phyloP scores from a whole-genome alignment of 2,329 filamentous ascomycete species.

The Blastomyces emzantsi region DNA sequence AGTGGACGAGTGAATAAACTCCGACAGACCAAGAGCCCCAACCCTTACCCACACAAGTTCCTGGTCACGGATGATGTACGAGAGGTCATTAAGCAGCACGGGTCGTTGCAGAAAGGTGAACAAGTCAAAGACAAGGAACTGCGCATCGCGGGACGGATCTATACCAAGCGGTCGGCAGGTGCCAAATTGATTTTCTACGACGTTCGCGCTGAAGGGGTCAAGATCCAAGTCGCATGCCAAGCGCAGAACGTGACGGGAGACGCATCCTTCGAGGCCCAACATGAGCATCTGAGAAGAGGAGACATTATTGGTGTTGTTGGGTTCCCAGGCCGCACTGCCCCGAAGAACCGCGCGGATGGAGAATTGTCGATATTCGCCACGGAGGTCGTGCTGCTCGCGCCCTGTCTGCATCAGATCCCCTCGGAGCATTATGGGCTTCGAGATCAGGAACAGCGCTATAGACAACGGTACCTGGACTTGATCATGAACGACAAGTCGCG shows the following conservation, averaged over 20 bases:
- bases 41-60: slow-evolving; percentile 94
- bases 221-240: slow-evolving; percentile 89
- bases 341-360: slow-evolving; percentile 79
- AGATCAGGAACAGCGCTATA: slow-evolving; percentile 86
- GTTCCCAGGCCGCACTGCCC: slow-evolving; percentile 74
- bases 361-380: slow-evolving; percentile 91
- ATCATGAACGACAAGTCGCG: slow-evolving; percentile 91
- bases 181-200: slow-evolving; percentile 90
- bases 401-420: slow-evolving; percentile 84
- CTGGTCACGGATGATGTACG: slow-evolving; percentile 72
- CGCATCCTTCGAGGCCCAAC: slow-evolving; percentile 72
- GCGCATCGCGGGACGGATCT: slow-evolving; percentile 75
- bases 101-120: slow-evolving; percentile 76
- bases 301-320: slow-evolving; percentile 87
- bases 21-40: slow-evolving; percentile 61
- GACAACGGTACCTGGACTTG: slow-evolving; percentile 87
- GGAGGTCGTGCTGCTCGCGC: slow-evolving; percentile 76
- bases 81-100: slow-evolving; percentile 70
- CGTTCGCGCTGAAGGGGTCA: slow-evolving; percentile 62
- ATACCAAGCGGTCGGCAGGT: slow-evolving; percentile 73
- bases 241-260: slow-evolving; percentile 64
- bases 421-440: slow-evolving; percentile 85
- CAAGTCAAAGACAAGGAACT: slow-evolving; percentile 65
- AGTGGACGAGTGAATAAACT: slow-evolving; percentile 72
- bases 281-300: slow-evolving; percentile 78